These are phyloP conservation scores for Gossypium stocksii DNA, from an alignment of 345 rosid species.

Conservation along the genomic window DNA sequence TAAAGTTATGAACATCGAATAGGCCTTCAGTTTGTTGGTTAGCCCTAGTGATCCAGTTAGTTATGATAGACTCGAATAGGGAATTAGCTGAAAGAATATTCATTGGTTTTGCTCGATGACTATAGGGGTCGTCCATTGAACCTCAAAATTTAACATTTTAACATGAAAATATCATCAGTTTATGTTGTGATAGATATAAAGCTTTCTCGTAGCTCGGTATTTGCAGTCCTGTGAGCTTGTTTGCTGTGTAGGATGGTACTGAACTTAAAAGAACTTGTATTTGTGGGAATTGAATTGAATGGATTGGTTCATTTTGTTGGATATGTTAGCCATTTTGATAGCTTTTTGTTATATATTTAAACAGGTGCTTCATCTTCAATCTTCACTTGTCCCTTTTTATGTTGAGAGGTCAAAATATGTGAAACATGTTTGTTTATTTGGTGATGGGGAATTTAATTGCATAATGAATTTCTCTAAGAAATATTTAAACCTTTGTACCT, in stretches of 20 bases:
- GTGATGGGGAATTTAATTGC: no score
- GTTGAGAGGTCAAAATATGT: no score
- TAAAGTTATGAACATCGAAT: conserved; percentile 26
- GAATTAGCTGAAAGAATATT: conserved; percentile 19
- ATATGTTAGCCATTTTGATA: not conserved
- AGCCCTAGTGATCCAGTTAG: conserved; percentile 23
- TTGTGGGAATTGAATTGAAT: conserved; percentile 1
- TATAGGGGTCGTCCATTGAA: conserved; percentile 14
- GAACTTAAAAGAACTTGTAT: not conserved
- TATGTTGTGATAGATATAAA: conserved; percentile 5
- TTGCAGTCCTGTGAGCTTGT: not conserved
- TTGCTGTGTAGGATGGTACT: not conserved
- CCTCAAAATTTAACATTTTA: conserved; percentile 5
- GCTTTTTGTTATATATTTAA: not conserved
- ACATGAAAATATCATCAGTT: conserved; percentile 13
- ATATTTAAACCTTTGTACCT: no score
- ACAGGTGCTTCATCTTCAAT: not conserved
- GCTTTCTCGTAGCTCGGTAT: conserved; percentile 5
- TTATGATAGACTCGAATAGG: conserved; percentile 13
- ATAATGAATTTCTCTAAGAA: no score
- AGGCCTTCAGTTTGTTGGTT: conserved; percentile 14
- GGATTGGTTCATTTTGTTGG: not conserved
- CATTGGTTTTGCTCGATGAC: conserved; percentile 20
- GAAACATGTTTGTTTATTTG: no score
- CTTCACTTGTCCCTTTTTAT: not conserved